Base-by-base conservation (phyloP, 2,329 filamentous ascomycete species). In the Trichoderma atrobrunneum region DNA sequence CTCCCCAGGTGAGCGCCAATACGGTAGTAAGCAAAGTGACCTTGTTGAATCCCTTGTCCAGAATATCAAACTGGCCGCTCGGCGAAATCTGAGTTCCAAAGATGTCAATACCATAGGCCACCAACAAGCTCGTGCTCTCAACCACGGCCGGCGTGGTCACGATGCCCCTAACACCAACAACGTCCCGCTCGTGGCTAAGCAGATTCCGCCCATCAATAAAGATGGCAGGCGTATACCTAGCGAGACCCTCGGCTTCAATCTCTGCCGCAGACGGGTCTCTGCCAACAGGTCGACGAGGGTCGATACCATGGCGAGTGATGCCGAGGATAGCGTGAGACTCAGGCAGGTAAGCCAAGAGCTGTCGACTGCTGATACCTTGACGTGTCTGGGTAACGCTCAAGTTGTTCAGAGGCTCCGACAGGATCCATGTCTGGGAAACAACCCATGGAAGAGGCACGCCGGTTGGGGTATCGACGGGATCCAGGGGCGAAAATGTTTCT, bases 11-110 rank as follows among this genome's bases (percentile, higher is more conserved):
- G 76, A 98, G 85, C 21, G 93, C 95, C 54, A 92, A 85, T 48
- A 99, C 94, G 1, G 96, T 99, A 18, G 88, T 86, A 48, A 98
- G 81, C 78, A 99, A 88, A 76, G 94, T 92, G 71, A 94, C 79
- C 85, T 97, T 98, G 80, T 95, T 96, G 82, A 99, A 99, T 3
- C 93, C 93, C 82, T 94, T 96, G 74, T 94, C 96, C 18, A 99
- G 84, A 56, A 98, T 90, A 83, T 99, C 96, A 81, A 99, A 99
- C 18, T 92, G 88, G 76, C 92, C 90, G 81, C 94, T 97, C 1
- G 96, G 96, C n/a, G 92, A 89, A 12, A 97, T 89, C 67, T 94
- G 87, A 1, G 94, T 95, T 16, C 93, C 94, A 76, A 97, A 99
- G 2, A 98, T 84, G 80, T 99, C 96, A 16, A 94, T 81, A 4